Conservation (phyloP, 352 stramenopile genomes). For the Pythium insidiosum region DNA sequence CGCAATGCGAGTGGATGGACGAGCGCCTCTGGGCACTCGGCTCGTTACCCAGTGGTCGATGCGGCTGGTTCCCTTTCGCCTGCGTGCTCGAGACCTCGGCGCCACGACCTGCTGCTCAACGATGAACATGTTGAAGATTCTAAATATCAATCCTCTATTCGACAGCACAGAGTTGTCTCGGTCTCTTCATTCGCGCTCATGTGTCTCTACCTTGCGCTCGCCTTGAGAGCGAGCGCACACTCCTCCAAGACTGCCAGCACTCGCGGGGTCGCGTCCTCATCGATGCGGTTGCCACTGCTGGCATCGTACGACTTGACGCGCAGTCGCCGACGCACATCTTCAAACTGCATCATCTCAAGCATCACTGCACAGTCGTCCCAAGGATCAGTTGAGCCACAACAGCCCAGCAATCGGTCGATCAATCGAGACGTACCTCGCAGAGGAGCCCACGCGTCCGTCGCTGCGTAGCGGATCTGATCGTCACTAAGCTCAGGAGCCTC, state of each 20-base stretch:
- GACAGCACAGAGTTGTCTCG: conserved; percentile 23
- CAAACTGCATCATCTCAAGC: conserved; percentile 63
- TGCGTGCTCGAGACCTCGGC: conserved; percentile 12
- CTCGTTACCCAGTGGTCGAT: not conserved
- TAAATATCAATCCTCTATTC: conserved; percentile 15
- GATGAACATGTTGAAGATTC: too few species aligned
- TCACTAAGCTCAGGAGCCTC: conserved; percentile 50
- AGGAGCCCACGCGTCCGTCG: conserved; percentile 72
- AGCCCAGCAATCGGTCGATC: too few species aligned
- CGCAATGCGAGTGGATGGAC: conserved; percentile 16
- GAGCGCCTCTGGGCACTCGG: conserved; percentile 17
- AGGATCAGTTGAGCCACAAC: not conserved
- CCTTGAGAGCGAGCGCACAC: conserved; percentile 3
- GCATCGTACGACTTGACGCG: conserved; percentile 65
- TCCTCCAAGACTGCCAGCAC: conserved; percentile 39
- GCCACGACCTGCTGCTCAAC: too few species aligned
- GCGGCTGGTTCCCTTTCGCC: conserved; percentile 20
- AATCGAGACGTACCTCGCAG: conserved; percentile 35
- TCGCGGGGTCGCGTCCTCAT: conserved; percentile 27
- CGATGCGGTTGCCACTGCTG: conserved; percentile 21
- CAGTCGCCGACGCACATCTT: conserved; percentile 42
- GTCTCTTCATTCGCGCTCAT: not conserved
- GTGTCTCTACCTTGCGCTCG: conserved; percentile 1
- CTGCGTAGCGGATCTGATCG: conserved; percentile 73
- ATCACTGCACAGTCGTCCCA: conserved; percentile 38